phyloP scores from a whole-genome alignment of 2,329 filamentous ascomycete species.

The Tolypocladium cylindrosporum region DNA sequence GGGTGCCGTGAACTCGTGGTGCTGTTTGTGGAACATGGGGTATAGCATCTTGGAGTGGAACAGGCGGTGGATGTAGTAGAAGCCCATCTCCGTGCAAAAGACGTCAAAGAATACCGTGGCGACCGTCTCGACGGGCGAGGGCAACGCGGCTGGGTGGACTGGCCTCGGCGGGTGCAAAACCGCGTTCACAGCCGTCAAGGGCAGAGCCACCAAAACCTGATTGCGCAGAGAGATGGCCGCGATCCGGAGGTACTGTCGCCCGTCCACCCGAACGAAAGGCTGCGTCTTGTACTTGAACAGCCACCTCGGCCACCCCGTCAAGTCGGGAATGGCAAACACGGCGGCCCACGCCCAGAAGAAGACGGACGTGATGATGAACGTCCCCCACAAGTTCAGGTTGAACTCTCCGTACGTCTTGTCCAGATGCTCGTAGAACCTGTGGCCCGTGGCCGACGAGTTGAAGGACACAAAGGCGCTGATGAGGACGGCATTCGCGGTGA shows the following conservation, averaged over 20 bases:
- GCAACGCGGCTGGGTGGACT: slow-evolving; percentile 1
- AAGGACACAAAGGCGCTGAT: slow-evolving; percentile 4
- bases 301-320: slow-evolving; percentile 28
- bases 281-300: slow-evolving; percentile 39
- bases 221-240: slow-evolving; percentile 29
- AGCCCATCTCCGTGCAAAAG: slow-evolving; percentile 26
- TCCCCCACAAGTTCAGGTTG: slow-evolving; percentile 25
- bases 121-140: slow-evolving; percentile 1
- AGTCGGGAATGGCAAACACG: slow-evolving; percentile 26
- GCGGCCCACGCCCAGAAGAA: slow-evolving; percentile 29
- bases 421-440: slow-evolving; percentile 5
- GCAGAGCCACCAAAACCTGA: slow-evolving; percentile 22
- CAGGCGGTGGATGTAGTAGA: slow-evolving; percentile 40
- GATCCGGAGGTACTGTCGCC: slow-evolving; percentile 5
- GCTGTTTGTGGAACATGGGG: slow-evolving; percentile 36
- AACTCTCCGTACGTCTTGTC: slow-evolving; percentile 11
- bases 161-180: background rate
- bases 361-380: slow-evolving; percentile 24
- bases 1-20: slow-evolving; percentile 41
- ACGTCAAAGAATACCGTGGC: slow-evolving; percentile 7
- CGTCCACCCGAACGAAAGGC: slow-evolving; percentile 23
- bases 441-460: slow-evolving; percentile 4
- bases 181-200: background rate
- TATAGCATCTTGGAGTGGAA: slow-evolving; percentile 36
- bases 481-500: background rate